Evolutionary conservation across 2,329 filamentous ascomycete genomes (phyloP), one percentile per base, ranked within the genome.

Genomic region (Ceratocystis cacaofunesta): DNA sequence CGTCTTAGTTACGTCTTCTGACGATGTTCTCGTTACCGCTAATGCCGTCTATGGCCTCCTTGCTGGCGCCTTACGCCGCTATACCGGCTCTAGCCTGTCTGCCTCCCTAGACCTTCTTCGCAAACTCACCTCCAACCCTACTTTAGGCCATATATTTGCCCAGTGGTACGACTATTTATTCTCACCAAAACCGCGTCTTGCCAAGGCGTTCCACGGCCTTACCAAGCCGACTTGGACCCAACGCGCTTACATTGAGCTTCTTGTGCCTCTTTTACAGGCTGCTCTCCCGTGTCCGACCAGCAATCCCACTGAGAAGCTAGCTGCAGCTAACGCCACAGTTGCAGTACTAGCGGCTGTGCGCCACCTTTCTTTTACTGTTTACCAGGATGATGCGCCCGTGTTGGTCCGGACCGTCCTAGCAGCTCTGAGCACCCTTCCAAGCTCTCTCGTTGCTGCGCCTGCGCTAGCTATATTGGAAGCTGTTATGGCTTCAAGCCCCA

Each of bases 381-480:
- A 82, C 70, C 76, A 82, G 55, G 76, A 78, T 17, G 81, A 85
- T 61, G 72, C 77, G 0, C 75, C 75, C 3, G 71, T 73, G 41
- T 74, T 84, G 5, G 72, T 82, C 2, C 77, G 79, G 7, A 74
- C 83, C 17, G 75, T 79, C 5, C 78, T 85, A 41, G 76, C 76
- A 0, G 75, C 77, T 0, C 73, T 82, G 5, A 75, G 76, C 65
- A 78, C 73, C 19, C 73, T 77, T 7, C 73, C 75, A 3, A 68
- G 73, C 12, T 76, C 76, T 3, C 71, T 73, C 1, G 81, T 83
- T 66, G 77, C 78, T 15, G 74, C 77, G 48, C 75, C 78, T 0
- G 79, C 80, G 0, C 75, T 84, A 1, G 72, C 75, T 19, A 77
- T 83, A 2, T 73, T 85, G 36, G 75, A 77, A 62, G 74, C 75